These are phyloP conservation scores for Nakaseomyces nivariensis DNA, from an alignment of 1,139 yeast genomes.

Conservation along the genomic window DNA sequence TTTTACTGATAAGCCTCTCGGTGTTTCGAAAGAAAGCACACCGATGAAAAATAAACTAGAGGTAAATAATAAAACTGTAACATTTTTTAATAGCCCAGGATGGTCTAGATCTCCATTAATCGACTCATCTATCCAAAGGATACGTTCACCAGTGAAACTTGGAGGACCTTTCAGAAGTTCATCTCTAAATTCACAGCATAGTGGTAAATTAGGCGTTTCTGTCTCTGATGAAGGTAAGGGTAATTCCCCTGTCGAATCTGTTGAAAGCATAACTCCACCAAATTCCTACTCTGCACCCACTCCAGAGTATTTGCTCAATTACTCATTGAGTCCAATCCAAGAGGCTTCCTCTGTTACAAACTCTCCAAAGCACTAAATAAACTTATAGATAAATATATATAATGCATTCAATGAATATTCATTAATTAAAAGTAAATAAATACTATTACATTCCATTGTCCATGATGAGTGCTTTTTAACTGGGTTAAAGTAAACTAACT, in stretches of 20 bases:
- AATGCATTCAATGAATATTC: slow-evolving; percentile 2
- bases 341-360: slow-evolving; percentile 25
- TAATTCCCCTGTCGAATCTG: slow-evolving; percentile 2
- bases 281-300: slow-evolving; percentile 19
- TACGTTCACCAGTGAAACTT: slow-evolving; percentile 5
- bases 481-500: not conserved
- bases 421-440: not conserved
- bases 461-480: too few relatives aligned
- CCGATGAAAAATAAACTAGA: slow-evolving; percentile 40
- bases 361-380: slow-evolving; percentile 16
- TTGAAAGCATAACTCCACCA: slow-evolving; percentile 12
- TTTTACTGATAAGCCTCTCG: slow-evolving; percentile 27
- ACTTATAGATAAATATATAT: not conserved
- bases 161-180: not conserved
- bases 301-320: slow-evolving; percentile 16
- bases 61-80: slow-evolving; percentile 45
- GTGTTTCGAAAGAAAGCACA: slow-evolving; percentile 22
- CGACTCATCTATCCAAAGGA: slow-evolving; percentile 3
- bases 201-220: not conserved
- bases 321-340: slow-evolving; percentile 28
- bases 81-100: slow-evolving; percentile 36
- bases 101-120: not conserved
- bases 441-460: not conserved
- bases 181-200: not conserved
- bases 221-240: slow-evolving; percentile 1